Conservation (phyloP, 345 rosid genomes). For the Hirschfeldia incana region DNA sequence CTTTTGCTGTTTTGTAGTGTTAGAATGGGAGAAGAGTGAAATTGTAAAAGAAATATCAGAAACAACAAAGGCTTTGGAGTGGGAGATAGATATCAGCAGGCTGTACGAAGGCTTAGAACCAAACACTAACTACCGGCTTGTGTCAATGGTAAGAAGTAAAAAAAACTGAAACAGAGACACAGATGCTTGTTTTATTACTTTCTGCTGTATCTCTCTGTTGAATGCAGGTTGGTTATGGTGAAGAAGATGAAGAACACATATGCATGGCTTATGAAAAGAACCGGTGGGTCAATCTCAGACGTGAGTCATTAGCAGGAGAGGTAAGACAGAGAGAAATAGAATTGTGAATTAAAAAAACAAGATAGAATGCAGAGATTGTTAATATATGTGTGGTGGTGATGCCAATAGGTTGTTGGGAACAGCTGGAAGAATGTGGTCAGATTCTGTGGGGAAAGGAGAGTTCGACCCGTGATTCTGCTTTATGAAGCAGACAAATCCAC, state of each 20-base stretch:
- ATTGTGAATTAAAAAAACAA: background rate
- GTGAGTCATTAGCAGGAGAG: conserved; percentile 18
- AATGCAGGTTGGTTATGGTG: conserved; percentile 26
- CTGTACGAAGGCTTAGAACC: conserved; percentile 24
- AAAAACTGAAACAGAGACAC: background rate
- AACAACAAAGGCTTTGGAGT: conserved; percentile 20
- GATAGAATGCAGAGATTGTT: background rate
- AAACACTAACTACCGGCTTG: conserved; percentile 25
- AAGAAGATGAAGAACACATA: conserved; percentile 6
- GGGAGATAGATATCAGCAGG: conserved; percentile 35
- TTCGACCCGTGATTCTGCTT: background rate
- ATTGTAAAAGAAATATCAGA: conserved; percentile 10
- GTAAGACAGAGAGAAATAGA: conserved; percentile 1
- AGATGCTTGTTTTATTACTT: background rate
- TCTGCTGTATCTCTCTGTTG: background rate
- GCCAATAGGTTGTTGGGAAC: conserved; percentile 16
- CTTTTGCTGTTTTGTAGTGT: conserved; percentile 10
- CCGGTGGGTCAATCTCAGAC: conserved; percentile 26
- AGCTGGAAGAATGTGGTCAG: background rate
- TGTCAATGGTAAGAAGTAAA: conserved; percentile 24
- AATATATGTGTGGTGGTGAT: background rate
- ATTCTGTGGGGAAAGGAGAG: background rate
- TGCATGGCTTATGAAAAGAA: conserved; percentile 25
- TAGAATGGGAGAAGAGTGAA: conserved; percentile 33
- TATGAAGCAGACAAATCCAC: background rate